phyloP scores from a whole-genome alignment of 2,329 filamentous ascomycete genomes.

The Aspergillus sp. region DNA sequence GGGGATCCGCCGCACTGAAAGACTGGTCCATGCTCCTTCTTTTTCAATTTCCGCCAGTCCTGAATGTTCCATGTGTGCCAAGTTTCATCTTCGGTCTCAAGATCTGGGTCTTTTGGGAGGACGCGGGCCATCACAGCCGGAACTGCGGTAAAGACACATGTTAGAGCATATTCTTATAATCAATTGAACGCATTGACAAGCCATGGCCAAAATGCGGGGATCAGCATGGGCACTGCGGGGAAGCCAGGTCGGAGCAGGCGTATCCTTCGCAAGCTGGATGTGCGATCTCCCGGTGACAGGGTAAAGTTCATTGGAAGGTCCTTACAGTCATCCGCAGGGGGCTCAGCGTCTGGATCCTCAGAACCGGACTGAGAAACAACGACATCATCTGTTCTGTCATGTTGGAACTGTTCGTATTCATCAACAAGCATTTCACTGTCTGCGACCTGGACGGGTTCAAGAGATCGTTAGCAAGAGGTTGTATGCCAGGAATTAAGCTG shows the following conservation, averaged over 20 bases:
- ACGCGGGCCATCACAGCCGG: slow-evolving; percentile 83
- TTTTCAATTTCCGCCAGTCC: slow-evolving; percentile 72
- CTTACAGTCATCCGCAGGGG: slow-evolving; percentile 60
- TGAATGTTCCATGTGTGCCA: slow-evolving; percentile 84
- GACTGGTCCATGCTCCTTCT: slow-evolving; percentile 82
- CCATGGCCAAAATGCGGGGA: background rate
- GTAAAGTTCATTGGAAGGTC: slow-evolving; percentile 9
- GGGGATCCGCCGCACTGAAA: slow-evolving; percentile 86
- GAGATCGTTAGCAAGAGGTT: slow-evolving; percentile 13
- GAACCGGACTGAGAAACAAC: slow-evolving; percentile 62
- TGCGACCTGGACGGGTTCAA: slow-evolving; percentile 46
- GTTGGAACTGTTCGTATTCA: slow-evolving; percentile 56
- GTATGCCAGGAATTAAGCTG: background rate
- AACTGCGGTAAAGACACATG: slow-evolving; percentile 48
- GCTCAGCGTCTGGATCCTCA: slow-evolving; percentile 56
- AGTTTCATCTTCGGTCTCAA: slow-evolving; percentile 74
- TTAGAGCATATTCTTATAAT: slow-evolving; percentile 14
- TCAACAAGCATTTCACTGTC: slow-evolving; percentile 65
- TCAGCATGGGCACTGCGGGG: slow-evolving; percentile 12
- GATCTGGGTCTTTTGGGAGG: slow-evolving; percentile 73
- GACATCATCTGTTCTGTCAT: slow-evolving; percentile 63
- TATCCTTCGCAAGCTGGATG: background rate
- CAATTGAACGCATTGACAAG: background rate
- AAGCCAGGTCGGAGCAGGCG: slow-evolving; percentile 1
- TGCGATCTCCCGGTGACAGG: background rate